Percentiles rank a stretch among this genome's conserved stretches.
Conservation (phyloP, 163 green algal species). For the Coccomyxa subellipsoidea region DNA sequence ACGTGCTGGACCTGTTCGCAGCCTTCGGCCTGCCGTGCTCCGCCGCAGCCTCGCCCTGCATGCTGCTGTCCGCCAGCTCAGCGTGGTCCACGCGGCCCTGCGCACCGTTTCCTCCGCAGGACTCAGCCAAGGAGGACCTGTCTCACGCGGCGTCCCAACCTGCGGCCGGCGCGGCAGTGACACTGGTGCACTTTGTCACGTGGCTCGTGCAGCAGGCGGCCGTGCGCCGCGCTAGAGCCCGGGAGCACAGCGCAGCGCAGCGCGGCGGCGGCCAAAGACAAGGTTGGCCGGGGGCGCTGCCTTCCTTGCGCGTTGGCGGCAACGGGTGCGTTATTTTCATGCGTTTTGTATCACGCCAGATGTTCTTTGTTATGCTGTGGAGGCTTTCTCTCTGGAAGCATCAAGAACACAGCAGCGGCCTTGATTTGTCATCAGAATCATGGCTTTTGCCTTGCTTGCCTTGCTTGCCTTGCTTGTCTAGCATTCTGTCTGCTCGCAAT, state of each 20-base stretch:
- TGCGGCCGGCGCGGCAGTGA: not conserved
- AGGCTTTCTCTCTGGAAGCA: too few species aligned
- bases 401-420: too few species aligned
- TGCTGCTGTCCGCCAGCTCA: not conserved
- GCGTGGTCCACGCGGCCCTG: not conserved
- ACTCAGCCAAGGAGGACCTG: too few species aligned
- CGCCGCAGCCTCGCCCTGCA: not conserved
- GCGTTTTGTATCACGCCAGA: too few species aligned
- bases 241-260: not conserved
- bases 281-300: not conserved
- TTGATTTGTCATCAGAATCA: too few species aligned
- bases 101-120: not conserved
- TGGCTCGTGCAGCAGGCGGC: slow-evolving; percentile 2
- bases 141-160: too few species aligned
- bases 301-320: not conserved
- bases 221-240: not conserved
- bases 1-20: not conserved
- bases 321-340: too few species aligned
- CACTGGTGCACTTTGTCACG: not conserved
- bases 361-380: too few species aligned
- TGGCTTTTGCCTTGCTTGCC: too few species aligned
- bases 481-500: too few species aligned
- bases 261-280: too few species aligned
- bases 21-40: not conserved
- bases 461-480: too few species aligned